Base-by-base conservation (phyloP, 106 monocot species). In the Chionographis japonica region DNA sequence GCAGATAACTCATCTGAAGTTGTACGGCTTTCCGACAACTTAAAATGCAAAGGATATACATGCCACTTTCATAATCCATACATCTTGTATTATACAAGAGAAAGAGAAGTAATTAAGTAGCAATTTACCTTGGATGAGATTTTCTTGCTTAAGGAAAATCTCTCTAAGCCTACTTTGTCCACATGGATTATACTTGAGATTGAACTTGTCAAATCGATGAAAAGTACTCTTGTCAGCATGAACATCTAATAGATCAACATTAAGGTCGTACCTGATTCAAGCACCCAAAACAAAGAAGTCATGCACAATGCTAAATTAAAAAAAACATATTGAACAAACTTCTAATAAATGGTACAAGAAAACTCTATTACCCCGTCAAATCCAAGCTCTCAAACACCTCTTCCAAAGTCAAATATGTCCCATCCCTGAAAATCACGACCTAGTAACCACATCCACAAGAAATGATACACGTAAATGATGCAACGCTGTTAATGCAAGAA, bases 221-320 rank as follows among this genome's bases (percentile, higher is more conserved):
- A 98, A 98, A 38, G 97, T 98, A 66, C 97, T 98, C 83, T 98
- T 98, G 79, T 98, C 97, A 54, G 97, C 97, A 79, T 98, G 97
- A 20, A 98, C 97, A 85, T 98, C 97, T 71, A 98, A 70, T 40
- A 98, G 71, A 75, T 98, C 97, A 58, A 98, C 97, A 81, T 92
- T 98, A 6, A 98, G 79, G 55, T 98, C 97, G 79, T 98, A 92
- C 78, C 97, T 98, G 75, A 39, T 70, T 27, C 46, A 60, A 56
- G 54, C 68, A 70, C 67, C 58, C 19, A 37, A 12, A 42, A 51
- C 11, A 12, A 56, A 54, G 46, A 60, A 75, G 56, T 50, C 40
- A 51, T 27, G 27, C 27, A 27, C 27, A 27, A 0, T 15, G 4
- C 61, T 62, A 58, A 58, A 58, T 8, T 0, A 58, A 58, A 19